Evolutionary conservation across 192 early-diverging fungal species (phyloP), one percentile per base, ranked within the genome.

Genomic region (Coemansia guatemalensis): DNA sequence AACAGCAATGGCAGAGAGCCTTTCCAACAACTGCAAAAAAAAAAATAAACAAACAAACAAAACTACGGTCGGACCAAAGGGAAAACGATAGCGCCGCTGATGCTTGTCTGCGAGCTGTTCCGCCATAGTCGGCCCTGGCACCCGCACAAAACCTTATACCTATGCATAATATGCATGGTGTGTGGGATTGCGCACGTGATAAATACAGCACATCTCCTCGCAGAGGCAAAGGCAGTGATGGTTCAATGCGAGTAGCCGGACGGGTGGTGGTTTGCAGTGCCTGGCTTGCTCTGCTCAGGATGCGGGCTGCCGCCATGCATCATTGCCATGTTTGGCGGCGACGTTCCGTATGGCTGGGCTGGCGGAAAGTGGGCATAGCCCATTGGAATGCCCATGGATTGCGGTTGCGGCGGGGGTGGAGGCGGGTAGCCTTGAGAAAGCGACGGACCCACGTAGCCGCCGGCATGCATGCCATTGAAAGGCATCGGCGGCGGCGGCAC

Each of bases 321-420:
- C 68, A 80, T 80, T 1, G 56, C 72, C 55, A 80, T 80, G n/a
- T 66, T 66, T 11, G 77, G 77, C 48, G 62, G 53, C 44, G 73
- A 69, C 26, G 67, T 50, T 14, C 63, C 67, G 39, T 75, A 75
- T 11, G 58, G 39, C 49, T 55, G 73, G 1, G 54, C 65, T 47
- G 71, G 62, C 59, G 73, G 65, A 44, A 74, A 80, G 53, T 74
- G 77, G 29, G 68, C 50, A 41, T 80, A 80, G 21, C 77, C 77
- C 72, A 80, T 80, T 8, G 77, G 64, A 57, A 74, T 56, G 5
- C 67, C 59, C 61, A 80, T 69, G 11, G 65, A 58, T 64, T 79
- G 76, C 27, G 68, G 12, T 17, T 44, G 39, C 17, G 39, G 39
- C 14, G 29, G 29, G 6, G 29, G 29, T 6, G 39, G 39, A 12